Conservation (phyloP, 208 protist genomes). For the Crithidia thermophila region DNA sequence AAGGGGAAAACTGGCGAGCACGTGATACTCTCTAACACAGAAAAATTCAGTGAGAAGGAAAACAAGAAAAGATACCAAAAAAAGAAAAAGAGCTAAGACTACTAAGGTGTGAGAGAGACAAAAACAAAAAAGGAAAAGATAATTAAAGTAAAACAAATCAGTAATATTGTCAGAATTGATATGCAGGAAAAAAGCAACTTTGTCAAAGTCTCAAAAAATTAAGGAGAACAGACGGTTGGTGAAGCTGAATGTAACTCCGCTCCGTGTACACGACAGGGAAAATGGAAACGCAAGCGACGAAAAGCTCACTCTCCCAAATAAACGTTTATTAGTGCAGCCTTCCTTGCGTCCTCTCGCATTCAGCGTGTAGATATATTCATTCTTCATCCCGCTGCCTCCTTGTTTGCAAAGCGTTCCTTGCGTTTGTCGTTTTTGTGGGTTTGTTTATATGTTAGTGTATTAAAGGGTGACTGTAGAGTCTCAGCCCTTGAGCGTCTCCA, state of each 20-base stretch:
- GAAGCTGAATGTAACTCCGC: no score
- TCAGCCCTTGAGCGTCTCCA: conserved; percentile 69
- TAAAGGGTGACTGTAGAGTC: no score
- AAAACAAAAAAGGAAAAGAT: conserved; percentile 9
- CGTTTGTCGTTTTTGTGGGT: not conserved
- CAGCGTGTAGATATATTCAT: no score
- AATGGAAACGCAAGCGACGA: not conserved
- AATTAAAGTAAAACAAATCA: conserved; percentile 9
- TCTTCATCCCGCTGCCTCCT: not conserved
- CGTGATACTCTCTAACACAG: no score
- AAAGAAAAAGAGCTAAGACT: conserved; percentile 13
- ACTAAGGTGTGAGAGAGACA: conserved; percentile 27
- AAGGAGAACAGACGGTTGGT: not conserved
- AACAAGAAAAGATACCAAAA: not conserved
- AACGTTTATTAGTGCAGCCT: no score
- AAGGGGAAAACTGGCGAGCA: not conserved
- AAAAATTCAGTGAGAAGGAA: not conserved
- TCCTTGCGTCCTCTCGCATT: no score
- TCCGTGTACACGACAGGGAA: conserved; percentile 3
- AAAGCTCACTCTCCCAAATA: not conserved
- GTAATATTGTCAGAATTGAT: not conserved
- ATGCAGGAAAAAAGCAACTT: not conserved
- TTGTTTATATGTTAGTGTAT: not conserved
- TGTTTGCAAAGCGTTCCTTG: conserved; percentile 1
- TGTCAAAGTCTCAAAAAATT: no score